Evolutionary conservation across 2,329 filamentous ascomycete species (phyloP).

Genomic region (Ophiostoma quercus): DNA sequence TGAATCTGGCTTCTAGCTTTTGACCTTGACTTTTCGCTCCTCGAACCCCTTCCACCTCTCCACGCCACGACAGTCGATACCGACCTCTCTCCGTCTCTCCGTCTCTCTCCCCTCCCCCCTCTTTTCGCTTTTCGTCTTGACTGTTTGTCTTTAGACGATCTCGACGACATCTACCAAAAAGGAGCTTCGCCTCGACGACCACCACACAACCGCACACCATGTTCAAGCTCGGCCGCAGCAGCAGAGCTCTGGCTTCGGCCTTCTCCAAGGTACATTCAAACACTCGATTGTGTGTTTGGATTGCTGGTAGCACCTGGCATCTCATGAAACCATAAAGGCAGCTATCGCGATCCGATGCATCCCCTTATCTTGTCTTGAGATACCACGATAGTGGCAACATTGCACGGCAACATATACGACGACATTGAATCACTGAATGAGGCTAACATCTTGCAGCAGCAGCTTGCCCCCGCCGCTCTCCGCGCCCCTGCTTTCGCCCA

Average conservation of each 20-base stretch:
- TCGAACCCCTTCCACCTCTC: not conserved
- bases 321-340: not conserved
- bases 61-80: conserved; percentile 7
- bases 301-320: not conserved
- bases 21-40: conserved; percentile 4
- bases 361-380: not conserved
- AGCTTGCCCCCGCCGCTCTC: conserved; percentile 43
- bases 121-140: not conserved
- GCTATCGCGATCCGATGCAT: conserved; percentile 1
- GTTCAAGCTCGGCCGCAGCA: conserved; percentile 82
- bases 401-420: not conserved
- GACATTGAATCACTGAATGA: too few relatives aligned
- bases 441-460: conserved; percentile 30
- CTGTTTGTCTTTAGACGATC: not conserved
- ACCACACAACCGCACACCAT: conserved; percentile 46
- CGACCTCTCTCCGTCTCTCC: not conserved
- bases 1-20: not conserved
- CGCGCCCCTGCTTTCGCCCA: conserved; percentile 60
- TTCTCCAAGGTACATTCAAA: conserved; percentile 60
- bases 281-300: too few relatives aligned
- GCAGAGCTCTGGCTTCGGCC: conserved; percentile 73
- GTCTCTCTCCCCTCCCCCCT: not conserved
- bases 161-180: not conserved
- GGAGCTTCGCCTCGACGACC: conserved; percentile 9
- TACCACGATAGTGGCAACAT: not conserved